phyloP scores from a whole-genome alignment of 129 eudicot genomes.

The Solidago caesia region DNA sequence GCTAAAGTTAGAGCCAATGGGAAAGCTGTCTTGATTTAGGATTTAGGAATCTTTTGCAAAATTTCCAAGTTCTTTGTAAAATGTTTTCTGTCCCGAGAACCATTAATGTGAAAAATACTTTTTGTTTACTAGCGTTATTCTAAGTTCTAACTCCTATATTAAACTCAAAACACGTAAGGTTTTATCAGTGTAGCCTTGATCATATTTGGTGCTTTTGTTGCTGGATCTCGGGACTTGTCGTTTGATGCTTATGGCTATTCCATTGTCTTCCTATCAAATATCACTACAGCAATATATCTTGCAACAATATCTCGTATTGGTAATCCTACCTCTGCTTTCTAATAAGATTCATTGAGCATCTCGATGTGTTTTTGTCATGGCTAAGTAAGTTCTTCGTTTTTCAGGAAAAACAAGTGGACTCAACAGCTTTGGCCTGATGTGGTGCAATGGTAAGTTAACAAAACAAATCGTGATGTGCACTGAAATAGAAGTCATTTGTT shows the following conservation, averaged over 20 bases:
- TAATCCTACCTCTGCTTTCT: conserved; percentile 21
- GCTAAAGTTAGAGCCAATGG: no score
- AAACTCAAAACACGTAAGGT: conserved; percentile 37
- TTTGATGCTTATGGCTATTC: conserved; percentile 85
- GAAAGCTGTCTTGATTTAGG: no score
- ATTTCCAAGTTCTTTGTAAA: not conserved
- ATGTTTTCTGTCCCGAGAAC: not conserved
- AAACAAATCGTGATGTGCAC: no score
- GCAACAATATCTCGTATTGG: conserved; percentile 94
- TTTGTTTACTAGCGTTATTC: not conserved
- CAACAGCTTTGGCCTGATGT: no score
- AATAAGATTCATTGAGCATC: no score
- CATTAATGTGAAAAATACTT: not conserved
- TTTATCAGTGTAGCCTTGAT: conserved; percentile 91
- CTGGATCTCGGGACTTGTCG: conserved; percentile 95
- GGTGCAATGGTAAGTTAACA: no score
- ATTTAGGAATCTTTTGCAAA: not conserved
- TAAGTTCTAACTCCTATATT: conserved; percentile 22
- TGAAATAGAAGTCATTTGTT: no score
- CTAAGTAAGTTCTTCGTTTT: conserved; percentile 14
- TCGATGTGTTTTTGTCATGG: no score
- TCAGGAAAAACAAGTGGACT: no score
- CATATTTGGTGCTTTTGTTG: conserved; percentile 87
- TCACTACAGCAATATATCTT: conserved; percentile 92
- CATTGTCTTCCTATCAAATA: conserved; percentile 78